Percentiles rank a stretch among this genome's conserved stretches.
These are phyloP conservation scores for Silene uniflora DNA, from an alignment of 148 eudicot genomes.

Conservation along the genomic window DNA sequence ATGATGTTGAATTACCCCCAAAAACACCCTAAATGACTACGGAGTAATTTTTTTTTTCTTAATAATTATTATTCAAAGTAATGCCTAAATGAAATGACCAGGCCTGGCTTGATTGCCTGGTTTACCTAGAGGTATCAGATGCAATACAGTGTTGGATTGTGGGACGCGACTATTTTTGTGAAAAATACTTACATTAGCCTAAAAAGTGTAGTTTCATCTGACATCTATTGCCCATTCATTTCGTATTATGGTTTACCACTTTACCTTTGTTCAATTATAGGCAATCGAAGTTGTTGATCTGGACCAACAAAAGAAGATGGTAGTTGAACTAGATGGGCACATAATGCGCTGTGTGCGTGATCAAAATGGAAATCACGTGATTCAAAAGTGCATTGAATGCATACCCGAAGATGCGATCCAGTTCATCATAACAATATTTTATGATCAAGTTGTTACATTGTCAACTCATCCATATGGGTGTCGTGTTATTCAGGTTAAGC, in stretches of 20 bases:
- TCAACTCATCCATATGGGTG: slow-evolving; percentile 97
- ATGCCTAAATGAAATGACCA: not conserved
- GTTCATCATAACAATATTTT: slow-evolving; percentile 70
- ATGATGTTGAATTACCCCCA: too few relatives aligned
- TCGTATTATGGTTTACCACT: slow-evolving; percentile 4
- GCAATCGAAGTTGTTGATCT: slow-evolving; percentile 85
- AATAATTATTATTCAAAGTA: not conserved
- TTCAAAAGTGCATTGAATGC: slow-evolving; percentile 91
- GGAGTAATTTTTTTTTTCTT: too few relatives aligned
- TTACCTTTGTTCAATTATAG: slow-evolving; percentile 28
- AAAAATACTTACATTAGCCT: too few relatives aligned
- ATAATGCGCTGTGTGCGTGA: slow-evolving; percentile 87
- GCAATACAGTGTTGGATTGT: too few relatives aligned
- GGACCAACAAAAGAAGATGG: slow-evolving; percentile 75
- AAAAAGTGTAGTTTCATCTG: too few relatives aligned
- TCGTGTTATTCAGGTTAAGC: slow-evolving; percentile 74
- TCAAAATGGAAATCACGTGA: slow-evolving; percentile 92
- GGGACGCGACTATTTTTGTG: too few relatives aligned
- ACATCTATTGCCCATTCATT: not conserved
- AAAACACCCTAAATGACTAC: too few relatives aligned
- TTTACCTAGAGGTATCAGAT: too few relatives aligned
- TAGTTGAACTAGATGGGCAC: slow-evolving; percentile 80
- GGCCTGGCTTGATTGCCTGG: too few relatives aligned
- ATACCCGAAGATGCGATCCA: slow-evolving; percentile 70
- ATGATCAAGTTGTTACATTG: slow-evolving; percentile 68